Evolutionary conservation across 768 basidiomycete genomes (phyloP).

Genomic region (Serendipita sp.): DNA sequence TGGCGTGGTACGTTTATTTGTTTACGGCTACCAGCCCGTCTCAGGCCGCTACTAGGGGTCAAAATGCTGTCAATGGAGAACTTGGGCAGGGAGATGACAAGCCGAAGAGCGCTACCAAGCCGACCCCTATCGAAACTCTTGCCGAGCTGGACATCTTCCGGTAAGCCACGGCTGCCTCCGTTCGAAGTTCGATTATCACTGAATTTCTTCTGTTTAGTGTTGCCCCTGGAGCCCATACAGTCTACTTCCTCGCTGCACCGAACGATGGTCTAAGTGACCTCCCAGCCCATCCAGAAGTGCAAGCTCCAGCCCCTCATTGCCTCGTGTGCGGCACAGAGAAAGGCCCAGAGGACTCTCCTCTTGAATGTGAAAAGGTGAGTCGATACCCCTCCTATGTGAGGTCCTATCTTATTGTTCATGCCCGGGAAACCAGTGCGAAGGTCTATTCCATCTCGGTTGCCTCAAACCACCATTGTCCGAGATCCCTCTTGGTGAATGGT

Average conservation of each 20-base stretch:
- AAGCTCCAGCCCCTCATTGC: slow-evolving; percentile 49
- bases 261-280: slow-evolving; percentile 61
- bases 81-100: slow-evolving; percentile 67
- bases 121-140: slow-evolving; percentile 52
- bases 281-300: slow-evolving; percentile 67
- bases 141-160: slow-evolving; percentile 65
- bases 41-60: slow-evolving; percentile 13
- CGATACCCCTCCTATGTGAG: neutral
- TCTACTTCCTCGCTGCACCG: slow-evolving; percentile 65
- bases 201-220: slow-evolving; percentile 32
- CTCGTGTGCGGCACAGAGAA: slow-evolving; percentile 53
- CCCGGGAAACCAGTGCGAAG: slow-evolving; percentile 75
- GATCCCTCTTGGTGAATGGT: slow-evolving; percentile 85
- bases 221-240: slow-evolving; percentile 76
- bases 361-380: slow-evolving; percentile 82
- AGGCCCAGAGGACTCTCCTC: slow-evolving; percentile 53
- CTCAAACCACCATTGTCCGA: slow-evolving; percentile 58
- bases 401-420: neutral
- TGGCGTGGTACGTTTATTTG: slow-evolving; percentile 37
- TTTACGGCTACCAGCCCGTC: slow-evolving; percentile 16
- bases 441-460: slow-evolving; percentile 73
- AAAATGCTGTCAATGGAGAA: slow-evolving; percentile 37
- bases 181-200: neutral
- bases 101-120: slow-evolving; percentile 78
- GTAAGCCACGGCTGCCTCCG: slow-evolving; percentile 25